Percentiles rank a stretch among this genome's conserved stretches.
Conservation (phyloP, 805 yeast genomes). For the Ogataea glucozyma region DNA sequence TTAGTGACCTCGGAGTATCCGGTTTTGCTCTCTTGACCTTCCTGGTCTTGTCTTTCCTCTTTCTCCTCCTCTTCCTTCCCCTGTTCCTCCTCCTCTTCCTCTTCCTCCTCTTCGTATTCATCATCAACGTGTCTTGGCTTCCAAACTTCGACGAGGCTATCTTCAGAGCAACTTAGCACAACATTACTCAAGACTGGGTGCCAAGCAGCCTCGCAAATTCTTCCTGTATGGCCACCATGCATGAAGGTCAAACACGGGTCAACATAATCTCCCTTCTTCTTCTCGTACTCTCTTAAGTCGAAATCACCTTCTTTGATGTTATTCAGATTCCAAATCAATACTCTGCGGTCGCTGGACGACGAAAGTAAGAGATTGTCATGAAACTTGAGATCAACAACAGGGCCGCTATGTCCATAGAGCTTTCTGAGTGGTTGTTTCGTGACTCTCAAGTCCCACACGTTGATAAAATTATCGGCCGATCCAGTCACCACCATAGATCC, state of each 20-base stretch:
- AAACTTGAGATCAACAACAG: constrained; percentile 59
- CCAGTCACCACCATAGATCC: constrained; percentile 69
- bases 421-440: constrained; percentile 58
- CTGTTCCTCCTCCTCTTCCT: constrained; percentile 40
- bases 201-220: constrained; percentile 67
- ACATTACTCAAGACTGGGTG: constrained; percentile 61
- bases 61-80: constrained; percentile 39
- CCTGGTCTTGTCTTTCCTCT: too few relatives aligned
- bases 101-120: constrained; percentile 41
- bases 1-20: constrained; percentile 30
- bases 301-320: constrained; percentile 57
- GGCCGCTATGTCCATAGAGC: constrained; percentile 64
- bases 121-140: constrained; percentile 54
- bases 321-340: constrained; percentile 72
- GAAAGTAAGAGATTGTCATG: constrained; percentile 51
- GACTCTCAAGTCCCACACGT: constrained; percentile 74
- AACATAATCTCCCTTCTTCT: constrained; percentile 52
- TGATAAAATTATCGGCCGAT: constrained; percentile 72
- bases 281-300: constrained; percentile 52
- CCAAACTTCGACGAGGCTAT: constrained; percentile 76
- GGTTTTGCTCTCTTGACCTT: too few relatives aligned
- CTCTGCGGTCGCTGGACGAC: constrained; percentile 65
- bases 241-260: constrained; percentile 79
- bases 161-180: constrained; percentile 71
- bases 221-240: constrained; percentile 85